These are phyloP conservation scores for Aulographum hederae DNA, from an alignment of 2,329 filamentous ascomycete species.

Conservation along the genomic window DNA sequence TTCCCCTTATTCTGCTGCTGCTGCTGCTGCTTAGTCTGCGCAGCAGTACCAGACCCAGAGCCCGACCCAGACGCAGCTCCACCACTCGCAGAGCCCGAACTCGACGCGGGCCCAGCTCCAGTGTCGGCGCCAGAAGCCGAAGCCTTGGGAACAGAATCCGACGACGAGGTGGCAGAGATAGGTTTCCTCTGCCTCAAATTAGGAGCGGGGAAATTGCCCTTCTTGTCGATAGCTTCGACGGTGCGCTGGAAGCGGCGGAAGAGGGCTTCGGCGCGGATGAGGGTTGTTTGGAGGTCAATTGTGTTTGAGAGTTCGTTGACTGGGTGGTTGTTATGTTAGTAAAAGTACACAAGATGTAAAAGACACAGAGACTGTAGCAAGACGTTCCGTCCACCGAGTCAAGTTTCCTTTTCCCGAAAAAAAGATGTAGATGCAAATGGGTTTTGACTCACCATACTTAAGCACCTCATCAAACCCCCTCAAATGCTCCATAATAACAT, in stretches of 20 bases:
- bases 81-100: background rate
- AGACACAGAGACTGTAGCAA: too few relatives aligned
- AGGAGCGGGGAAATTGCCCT: conserved; percentile 56
- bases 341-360: too few relatives aligned
- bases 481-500: conserved; percentile 88
- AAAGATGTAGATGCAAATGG: background rate
- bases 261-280: conserved; percentile 73
- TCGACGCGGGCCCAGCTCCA: background rate
- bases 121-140: conserved; percentile 8
- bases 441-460: conserved; percentile 58
- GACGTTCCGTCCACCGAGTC: too few relatives aligned
- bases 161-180: conserved; percentile 1
- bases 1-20: too few relatives aligned
- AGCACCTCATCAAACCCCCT: conserved; percentile 92
- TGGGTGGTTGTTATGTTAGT: too few relatives aligned
- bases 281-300: conserved; percentile 74
- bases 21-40: conserved; percentile 8
- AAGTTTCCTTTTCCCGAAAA: too few relatives aligned
- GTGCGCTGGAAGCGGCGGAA: conserved; percentile 77
- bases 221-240: conserved; percentile 84
- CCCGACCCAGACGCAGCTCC: conserved; percentile 1
- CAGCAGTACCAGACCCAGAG: conserved; percentile 8
- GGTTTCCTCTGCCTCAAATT: conserved; percentile 31
- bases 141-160: background rate
- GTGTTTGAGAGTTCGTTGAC: conserved; percentile 90